A percentile compares a stretch with the other conserved stretches of the same genome.
Evolutionary conservation across 768 basidiomycete species (phyloP).

Genomic region (Naganishia vaughanmartiniae): DNA sequence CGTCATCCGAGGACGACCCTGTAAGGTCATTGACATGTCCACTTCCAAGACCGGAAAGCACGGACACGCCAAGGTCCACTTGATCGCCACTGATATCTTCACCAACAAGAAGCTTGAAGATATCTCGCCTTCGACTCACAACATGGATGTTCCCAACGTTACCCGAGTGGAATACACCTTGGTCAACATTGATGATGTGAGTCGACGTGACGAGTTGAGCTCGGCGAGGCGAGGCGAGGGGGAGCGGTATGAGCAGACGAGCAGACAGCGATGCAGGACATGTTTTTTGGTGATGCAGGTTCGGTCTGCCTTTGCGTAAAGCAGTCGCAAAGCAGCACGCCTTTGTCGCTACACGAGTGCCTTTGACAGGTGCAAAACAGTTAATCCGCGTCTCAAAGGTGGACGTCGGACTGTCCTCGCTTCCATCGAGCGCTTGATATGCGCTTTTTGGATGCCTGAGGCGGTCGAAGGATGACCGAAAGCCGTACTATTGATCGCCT

Average conservation of each 20-base stretch:
- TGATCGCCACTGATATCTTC: conserved; percentile 98
- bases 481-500: background rate
- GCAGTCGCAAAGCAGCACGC: no score
- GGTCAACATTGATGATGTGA: conserved; percentile 79
- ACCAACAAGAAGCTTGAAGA: conserved; percentile 92
- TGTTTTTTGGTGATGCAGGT: no score
- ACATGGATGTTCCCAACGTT: conserved; percentile 99
- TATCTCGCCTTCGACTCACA: conserved; percentile 69
- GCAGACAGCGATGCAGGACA: background rate
- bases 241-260: background rate
- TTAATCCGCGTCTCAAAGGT: no score
- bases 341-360: background rate
- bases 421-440: no score
- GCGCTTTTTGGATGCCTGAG: background rate
- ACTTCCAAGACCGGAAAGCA: conserved; percentile 99
- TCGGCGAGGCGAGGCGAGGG: background rate
- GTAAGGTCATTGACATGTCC: conserved; percentile 80
- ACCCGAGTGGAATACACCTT: conserved; percentile 83
- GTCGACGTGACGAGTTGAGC: conserved; percentile 22
- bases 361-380: no score
- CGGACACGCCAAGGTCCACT: conserved; percentile 99
- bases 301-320: no score
- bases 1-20: conserved; percentile 94
- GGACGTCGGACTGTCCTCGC: no score
- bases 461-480: background rate